These are phyloP conservation scores for Dovyalis caffra DNA, from an alignment of 345 rosid species.

Conservation along the genomic window DNA sequence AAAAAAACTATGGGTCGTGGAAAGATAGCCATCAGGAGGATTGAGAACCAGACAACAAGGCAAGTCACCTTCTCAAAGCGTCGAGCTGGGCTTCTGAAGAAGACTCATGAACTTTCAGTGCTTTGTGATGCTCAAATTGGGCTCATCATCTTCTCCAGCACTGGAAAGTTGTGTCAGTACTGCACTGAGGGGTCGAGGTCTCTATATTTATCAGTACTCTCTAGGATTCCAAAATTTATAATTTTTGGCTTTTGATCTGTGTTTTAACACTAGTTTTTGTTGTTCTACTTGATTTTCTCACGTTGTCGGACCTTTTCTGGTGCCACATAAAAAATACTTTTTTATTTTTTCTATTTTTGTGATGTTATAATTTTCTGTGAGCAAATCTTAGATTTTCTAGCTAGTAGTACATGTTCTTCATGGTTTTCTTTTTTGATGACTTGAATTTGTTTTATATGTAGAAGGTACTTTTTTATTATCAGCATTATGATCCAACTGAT, in stretches of 20 bases:
- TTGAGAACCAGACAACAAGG: conserved; percentile 50
- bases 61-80: conserved; percentile 51
- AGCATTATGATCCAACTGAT: not conserved
- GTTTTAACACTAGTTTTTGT: not conserved
- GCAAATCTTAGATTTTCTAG: not conserved
- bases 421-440: not conserved
- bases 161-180: conserved; percentile 46
- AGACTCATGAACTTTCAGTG: conserved; percentile 45
- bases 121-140: conserved; percentile 53
- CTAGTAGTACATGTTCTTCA: not conserved
- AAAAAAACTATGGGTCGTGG: conserved; percentile 43
- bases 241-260: not conserved
- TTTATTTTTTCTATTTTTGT: not conserved
- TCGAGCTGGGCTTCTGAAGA: conserved; percentile 43
- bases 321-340: not conserved
- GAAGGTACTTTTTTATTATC: not conserved
- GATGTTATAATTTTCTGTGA: not conserved
- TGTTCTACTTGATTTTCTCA: not conserved
- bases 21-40: conserved; percentile 41
- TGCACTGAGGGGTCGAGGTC: conserved; percentile 43
- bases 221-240: not conserved
- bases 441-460: not conserved
- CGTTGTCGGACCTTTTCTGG: not conserved
- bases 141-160: conserved; percentile 47
- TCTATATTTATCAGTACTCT: not conserved